Percentiles rank a stretch among this genome's conserved stretches.
Conservation (phyloP, 306 rosid genomes). For the Trifolium subterraneum region DNA sequence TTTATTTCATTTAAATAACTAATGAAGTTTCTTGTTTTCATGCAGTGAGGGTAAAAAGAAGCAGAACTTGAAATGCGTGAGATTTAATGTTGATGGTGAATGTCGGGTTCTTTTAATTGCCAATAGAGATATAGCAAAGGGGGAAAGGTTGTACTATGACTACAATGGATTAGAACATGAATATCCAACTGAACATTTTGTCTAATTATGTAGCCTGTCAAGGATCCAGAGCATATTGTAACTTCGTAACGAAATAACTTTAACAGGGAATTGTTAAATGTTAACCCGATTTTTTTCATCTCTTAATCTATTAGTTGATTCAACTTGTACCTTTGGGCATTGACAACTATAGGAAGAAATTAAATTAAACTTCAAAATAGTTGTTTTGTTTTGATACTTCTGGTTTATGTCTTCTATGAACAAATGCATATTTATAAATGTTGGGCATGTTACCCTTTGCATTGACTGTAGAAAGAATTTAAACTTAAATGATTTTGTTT, state of each 20-base stretch:
- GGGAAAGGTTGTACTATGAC: constrained; percentile 94
- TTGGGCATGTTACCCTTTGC: too few species aligned
- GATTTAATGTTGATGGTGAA: constrained; percentile 79
- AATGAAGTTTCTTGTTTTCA: constrained; percentile 23
- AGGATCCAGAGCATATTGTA: background rate
- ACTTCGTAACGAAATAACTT: background rate
- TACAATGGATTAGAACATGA: constrained; percentile 90
- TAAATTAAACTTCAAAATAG: background rate
- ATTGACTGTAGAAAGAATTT: too few species aligned
- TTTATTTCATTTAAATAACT: constrained; percentile 11
- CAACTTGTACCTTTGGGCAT: background rate
- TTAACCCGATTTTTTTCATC: background rate
- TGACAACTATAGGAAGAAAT: background rate
- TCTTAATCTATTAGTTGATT: constrained; percentile 2
- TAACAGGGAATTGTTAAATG: background rate
- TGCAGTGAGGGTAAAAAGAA: constrained; percentile 90
- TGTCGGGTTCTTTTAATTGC: constrained; percentile 81
- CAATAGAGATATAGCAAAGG: constrained; percentile 83
- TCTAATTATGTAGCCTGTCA: constrained; percentile 39
- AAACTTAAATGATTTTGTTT: too few species aligned
- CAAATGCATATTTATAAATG: background rate
- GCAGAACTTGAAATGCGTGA: constrained; percentile 89
- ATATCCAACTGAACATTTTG: constrained; percentile 91
- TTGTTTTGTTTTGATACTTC: background rate
- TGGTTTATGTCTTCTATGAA: background rate